Evolutionary conservation across 2,329 filamentous ascomycete genomes (phyloP).

Genomic region (Ophiocordyceps camponoti-saundersi): DNA sequence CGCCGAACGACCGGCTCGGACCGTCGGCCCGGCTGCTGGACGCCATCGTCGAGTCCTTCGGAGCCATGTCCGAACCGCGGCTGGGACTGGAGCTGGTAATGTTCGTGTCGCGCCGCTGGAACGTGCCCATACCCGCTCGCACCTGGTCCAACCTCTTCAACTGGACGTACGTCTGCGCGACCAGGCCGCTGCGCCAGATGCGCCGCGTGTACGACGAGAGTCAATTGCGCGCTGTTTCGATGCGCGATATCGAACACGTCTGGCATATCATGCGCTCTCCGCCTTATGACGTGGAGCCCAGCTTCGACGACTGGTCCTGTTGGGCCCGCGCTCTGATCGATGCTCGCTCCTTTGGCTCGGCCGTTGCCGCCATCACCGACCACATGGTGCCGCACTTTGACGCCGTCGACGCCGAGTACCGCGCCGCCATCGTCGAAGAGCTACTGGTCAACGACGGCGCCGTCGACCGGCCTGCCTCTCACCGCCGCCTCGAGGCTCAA

Average conservation of each 20-base stretch:
- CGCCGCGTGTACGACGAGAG: conserved; percentile 9
- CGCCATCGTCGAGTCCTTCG: conserved; percentile 50
- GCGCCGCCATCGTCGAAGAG: conserved; percentile 14
- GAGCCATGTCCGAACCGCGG: conserved; percentile 45
- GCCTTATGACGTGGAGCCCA: conserved; percentile 40
- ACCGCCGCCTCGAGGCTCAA: conserved; percentile 12
- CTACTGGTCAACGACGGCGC: conserved; percentile 11
- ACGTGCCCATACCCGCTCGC: conserved; percentile 34
- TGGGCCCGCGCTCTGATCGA: conserved; percentile 22
- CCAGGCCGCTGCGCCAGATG: conserved; percentile 17
- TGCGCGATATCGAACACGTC: conserved; percentile 28
- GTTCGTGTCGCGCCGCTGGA: conserved; percentile 42
- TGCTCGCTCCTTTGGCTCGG: conserved; percentile 10
- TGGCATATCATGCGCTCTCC: conserved; percentile 41
- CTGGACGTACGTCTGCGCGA: conserved; percentile 44
- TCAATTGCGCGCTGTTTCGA: not conserved
- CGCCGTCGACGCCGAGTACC: conserved; percentile 8
- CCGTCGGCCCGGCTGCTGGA: conserved; percentile 44
- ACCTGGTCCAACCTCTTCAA: conserved; percentile 52
- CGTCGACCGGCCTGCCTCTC: conserved; percentile 4
- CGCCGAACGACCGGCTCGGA: conserved; percentile 31
- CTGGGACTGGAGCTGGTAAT: conserved; percentile 43
- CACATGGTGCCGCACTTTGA: conserved; percentile 22
- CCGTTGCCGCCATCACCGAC: conserved; percentile 19
- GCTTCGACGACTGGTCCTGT: conserved; percentile 35